These are phyloP conservation scores for Euphorbia celastroides DNA, from an alignment of 441 rosid species.

Conservation along the genomic window DNA sequence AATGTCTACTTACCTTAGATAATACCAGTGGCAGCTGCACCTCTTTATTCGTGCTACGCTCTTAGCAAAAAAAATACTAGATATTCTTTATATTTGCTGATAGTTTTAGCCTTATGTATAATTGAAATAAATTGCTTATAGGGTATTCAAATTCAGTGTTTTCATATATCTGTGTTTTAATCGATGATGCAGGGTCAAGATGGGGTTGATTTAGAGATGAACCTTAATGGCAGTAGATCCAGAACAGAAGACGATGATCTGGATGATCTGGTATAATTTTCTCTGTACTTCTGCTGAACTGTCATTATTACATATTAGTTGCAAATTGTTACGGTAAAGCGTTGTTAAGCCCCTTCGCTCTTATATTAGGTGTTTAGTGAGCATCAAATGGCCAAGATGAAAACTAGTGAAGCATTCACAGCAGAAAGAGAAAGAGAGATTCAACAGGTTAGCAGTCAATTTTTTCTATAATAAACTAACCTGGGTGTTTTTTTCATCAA, in stretches of 20 bases:
- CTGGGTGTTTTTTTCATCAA: background rate
- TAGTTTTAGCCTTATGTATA: background rate
- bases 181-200: conserved; percentile 63
- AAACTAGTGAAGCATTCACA: conserved; percentile 66
- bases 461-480: background rate
- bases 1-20: background rate
- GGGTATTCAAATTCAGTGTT: background rate
- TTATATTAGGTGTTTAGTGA: conserved; percentile 55
- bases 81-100: conserved; percentile 1
- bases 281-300: too few relatives aligned
- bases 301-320: too few relatives aligned
- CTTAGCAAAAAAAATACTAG: too few relatives aligned
- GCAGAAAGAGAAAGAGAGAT: conserved; percentile 96
- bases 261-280: conserved; percentile 70
- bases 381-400: conserved; percentile 80
- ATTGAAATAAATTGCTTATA: background rate
- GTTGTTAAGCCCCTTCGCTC: background rate
- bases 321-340: background rate
- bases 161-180: background rate
- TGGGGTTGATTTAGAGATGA: conserved; percentile 83
- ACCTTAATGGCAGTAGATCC: conserved; percentile 58
- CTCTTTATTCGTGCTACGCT: background rate
- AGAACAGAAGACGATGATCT: conserved; percentile 61
- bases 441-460: conserved; percentile 80
- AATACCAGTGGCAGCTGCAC: background rate